Base-by-base conservation (phyloP, 352 stramenopile species). In the Pythium dissotocum region DNA sequence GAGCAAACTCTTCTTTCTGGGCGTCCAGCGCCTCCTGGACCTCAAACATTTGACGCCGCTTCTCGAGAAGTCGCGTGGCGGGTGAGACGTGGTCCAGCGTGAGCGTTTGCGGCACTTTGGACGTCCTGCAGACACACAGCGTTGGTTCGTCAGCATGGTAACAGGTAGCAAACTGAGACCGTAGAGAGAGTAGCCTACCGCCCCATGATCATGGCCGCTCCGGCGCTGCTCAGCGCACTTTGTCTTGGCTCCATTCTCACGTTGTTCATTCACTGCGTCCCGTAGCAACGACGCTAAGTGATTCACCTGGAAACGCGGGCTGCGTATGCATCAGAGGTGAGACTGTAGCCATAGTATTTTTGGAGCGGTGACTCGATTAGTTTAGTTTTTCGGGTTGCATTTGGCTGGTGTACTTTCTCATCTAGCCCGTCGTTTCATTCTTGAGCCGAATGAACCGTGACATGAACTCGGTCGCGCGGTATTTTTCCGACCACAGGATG, bases 11-110 rank as follows among this genome's bases (percentile, higher is more conserved):
- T 56, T 98, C 91, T 70, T 98, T 98, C 66, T 98, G 91, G 1
- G 90, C 88, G 66, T 98, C 93, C 13, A 98, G 76, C 1, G 94
- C 94, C 65, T 98, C 94, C 67, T 98, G 91, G 13, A 96, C 89
- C 65, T 98, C 94, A 77, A 98, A 98, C 91, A 98, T 98, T 71
- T 98, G 94, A 14, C 95, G 80, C 4, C 94, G 83, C 75, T 98
- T 98, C 70, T 98, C 95, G 14, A 98, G 77, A 52, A 98, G 62
- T 7, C 94, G 77, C 13, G 95, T 98, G 13, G 93, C 93, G 4
- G 95, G 93, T 1, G 90, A 97, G 0, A 98, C 91, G 65, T 98
- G 89, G 63, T 98, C 92, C 35, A 98, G 75, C 26, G 91, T 90
- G 58, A 98, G 66, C 7, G 89, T 97, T 69, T 97, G 89, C 32